A percentile compares a stretch with the other conserved stretches of the same genome.
phyloP scores from a whole-genome alignment of 306 rosid species.

The Cucurbita pepo region DNA sequence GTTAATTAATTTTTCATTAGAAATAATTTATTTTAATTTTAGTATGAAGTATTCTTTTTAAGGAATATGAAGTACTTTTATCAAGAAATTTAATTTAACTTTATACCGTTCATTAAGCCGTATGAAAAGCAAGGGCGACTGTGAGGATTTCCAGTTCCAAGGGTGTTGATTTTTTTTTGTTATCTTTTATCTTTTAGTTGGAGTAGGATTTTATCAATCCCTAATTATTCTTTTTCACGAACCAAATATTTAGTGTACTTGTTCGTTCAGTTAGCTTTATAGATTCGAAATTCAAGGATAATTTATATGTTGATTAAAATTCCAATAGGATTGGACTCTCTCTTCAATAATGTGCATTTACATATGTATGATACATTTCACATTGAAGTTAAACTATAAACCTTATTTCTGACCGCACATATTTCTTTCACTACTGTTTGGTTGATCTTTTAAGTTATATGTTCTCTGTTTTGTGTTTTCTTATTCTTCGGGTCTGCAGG shows the following conservation, averaged over 20 bases:
- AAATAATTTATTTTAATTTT: neutral
- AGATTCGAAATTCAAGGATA: neutral
- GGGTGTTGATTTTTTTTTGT: neutral
- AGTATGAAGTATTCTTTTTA: neutral
- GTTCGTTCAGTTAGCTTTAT: neutral
- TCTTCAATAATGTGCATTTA: no score
- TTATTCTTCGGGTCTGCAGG: constrained; percentile 36
- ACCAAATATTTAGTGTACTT: neutral
- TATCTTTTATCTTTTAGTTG: neutral
- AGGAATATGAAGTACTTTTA: neutral
- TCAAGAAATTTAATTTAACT: neutral
- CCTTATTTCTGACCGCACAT: neutral
- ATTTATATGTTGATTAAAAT: neutral
- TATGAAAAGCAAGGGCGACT: neutral
- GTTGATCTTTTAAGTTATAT: neutral
- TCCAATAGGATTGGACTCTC: neutral
- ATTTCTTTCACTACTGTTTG: neutral
- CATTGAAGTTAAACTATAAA: no score
- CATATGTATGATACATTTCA: no score
- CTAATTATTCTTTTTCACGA: neutral
- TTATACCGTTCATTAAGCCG: neutral
- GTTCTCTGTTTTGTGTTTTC: neutral
- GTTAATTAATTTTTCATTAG: neutral
- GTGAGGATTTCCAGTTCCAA: neutral
- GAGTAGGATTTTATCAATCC: neutral